Evolutionary conservation across 148 eudicot species (phyloP).

Genomic region (Bassia scoparia): DNA sequence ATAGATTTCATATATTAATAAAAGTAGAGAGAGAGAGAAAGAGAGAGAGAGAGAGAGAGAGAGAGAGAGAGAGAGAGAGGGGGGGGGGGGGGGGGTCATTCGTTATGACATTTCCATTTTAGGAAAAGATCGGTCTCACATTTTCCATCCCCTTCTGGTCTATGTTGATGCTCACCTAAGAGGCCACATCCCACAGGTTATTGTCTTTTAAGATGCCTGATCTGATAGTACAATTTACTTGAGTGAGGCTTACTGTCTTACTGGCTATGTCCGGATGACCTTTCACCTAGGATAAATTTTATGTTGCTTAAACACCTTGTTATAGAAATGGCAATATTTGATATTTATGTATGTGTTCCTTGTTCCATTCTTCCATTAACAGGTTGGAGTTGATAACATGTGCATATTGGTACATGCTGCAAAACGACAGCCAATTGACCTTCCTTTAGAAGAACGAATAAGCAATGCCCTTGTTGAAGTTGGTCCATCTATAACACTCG

Average conservation of each 20-base stretch:
- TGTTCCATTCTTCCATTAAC: conserved; percentile 22
- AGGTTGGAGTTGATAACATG: conserved; percentile 79
- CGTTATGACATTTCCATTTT: too few relatives aligned
- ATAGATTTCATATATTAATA: too few relatives aligned
- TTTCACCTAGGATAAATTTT: background rate
- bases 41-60: too few relatives aligned
- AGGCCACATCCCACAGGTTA: background rate
- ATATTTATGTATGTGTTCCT: background rate
- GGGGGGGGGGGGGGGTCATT: too few relatives aligned
- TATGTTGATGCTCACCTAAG: background rate
- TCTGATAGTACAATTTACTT: background rate
- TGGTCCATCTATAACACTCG: conserved; percentile 68
- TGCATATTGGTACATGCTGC: conserved; percentile 67
- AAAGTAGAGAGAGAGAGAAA: too few relatives aligned
- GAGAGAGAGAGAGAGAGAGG: too few relatives aligned
- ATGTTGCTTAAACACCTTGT: conserved; percentile 1
- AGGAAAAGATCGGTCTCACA: background rate
- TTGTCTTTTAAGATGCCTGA: background rate
- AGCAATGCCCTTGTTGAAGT: conserved; percentile 60
- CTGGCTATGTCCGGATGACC: background rate
- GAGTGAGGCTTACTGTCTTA: background rate
- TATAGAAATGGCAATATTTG: background rate
- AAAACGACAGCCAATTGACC: conserved; percentile 47
- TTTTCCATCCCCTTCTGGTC: background rate
- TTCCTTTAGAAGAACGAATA: conserved; percentile 48